Percentiles rank a stretch among this genome's conserved stretches.
Conservation (phyloP, 148 eudicot genomes). For the Euryodendron excelsum region DNA sequence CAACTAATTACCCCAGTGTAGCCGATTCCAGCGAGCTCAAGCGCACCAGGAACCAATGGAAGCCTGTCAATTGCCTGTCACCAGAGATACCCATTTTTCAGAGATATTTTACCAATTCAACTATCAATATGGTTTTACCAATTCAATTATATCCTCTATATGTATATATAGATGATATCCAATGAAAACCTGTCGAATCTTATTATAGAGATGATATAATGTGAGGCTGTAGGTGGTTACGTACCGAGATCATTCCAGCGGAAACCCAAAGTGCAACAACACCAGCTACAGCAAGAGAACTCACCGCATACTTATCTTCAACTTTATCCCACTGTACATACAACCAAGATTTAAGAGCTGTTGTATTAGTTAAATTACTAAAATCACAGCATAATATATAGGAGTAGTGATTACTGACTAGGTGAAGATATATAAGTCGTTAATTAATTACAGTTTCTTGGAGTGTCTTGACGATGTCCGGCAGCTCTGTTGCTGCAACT, state of each 20-base stretch:
- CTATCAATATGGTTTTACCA: neutral
- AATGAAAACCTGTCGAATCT: too few relatives aligned
- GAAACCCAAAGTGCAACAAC: slow-evolving; percentile 56
- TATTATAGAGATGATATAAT: neutral
- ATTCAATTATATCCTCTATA: too few relatives aligned
- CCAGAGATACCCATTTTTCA: neutral
- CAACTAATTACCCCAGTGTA: slow-evolving; percentile 86
- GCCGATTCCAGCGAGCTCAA: slow-evolving; percentile 96
- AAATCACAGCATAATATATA: neutral
- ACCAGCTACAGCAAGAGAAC: slow-evolving; percentile 74
- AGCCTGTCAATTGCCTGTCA: slow-evolving; percentile 89
- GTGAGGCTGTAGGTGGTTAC: slow-evolving; percentile 11
- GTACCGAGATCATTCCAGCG: slow-evolving; percentile 70
- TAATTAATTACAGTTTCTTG: slow-evolving; percentile 59
- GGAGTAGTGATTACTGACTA: neutral
- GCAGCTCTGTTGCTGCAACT: slow-evolving; percentile 41
- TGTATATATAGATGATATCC: too few relatives aligned
- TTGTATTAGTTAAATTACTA: neutral
- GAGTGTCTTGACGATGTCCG: slow-evolving; percentile 57
- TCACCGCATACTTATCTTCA: slow-evolving; percentile 95
- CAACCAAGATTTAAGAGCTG: neutral
- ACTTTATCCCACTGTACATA: slow-evolving; percentile 82
- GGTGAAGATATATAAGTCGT: neutral
- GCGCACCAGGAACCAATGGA: slow-evolving; percentile 77
- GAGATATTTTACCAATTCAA: neutral